These are phyloP conservation scores for Pleurotus cornucopiae DNA, from an alignment of 768 basidiomycete genomes.

Conservation along the genomic window DNA sequence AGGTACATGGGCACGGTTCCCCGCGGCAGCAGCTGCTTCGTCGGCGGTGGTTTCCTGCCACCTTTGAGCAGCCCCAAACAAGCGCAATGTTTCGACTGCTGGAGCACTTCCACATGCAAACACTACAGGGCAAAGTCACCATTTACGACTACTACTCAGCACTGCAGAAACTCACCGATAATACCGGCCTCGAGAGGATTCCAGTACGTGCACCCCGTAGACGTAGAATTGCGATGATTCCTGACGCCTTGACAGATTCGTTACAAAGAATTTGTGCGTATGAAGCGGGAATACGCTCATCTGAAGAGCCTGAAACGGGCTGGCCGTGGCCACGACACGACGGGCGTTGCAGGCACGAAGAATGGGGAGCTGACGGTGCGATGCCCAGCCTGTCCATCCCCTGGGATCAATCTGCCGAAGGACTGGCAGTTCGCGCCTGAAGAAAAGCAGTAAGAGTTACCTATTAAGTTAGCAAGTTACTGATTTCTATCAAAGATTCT, in stretches of 20 bases:
- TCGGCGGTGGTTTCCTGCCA: slow-evolving; percentile 10
- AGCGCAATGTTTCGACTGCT: slow-evolving; percentile 9
- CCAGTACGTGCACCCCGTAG: not conserved
- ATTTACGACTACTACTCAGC: slow-evolving; percentile 12
- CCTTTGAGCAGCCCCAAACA: slow-evolving; percentile 7
- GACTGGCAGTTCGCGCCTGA: slow-evolving; percentile 7
- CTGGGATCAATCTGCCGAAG: slow-evolving; percentile 17
- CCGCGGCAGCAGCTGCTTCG: slow-evolving; percentile 9
- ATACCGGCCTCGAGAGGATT: not conserved
- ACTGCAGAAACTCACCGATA: slow-evolving; percentile 6
- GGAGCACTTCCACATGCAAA: slow-evolving; percentile 12
- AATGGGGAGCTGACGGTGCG: slow-evolving; percentile 14
- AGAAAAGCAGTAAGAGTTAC: not conserved
- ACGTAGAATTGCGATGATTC: not conserved
- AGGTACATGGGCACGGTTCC: not conserved
- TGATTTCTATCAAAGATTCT: slow-evolving; percentile 11
- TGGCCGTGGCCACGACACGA: slow-evolving; percentile 18
- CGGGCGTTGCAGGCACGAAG: slow-evolving; percentile 10
- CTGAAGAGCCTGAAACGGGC: slow-evolving; percentile 19
- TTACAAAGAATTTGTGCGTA: slow-evolving; percentile 21
- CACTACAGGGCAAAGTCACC: slow-evolving; percentile 11
- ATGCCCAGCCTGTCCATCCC: slow-evolving; percentile 23
- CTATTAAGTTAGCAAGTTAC: not conserved
- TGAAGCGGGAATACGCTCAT: slow-evolving; percentile 19
- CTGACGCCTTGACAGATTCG: slow-evolving; percentile 17